Percentiles rank a stretch among this genome's conserved stretches.
phyloP scores from a whole-genome alignment of 2,329 filamentous ascomycete genomes.

The Geosmithia flava region DNA sequence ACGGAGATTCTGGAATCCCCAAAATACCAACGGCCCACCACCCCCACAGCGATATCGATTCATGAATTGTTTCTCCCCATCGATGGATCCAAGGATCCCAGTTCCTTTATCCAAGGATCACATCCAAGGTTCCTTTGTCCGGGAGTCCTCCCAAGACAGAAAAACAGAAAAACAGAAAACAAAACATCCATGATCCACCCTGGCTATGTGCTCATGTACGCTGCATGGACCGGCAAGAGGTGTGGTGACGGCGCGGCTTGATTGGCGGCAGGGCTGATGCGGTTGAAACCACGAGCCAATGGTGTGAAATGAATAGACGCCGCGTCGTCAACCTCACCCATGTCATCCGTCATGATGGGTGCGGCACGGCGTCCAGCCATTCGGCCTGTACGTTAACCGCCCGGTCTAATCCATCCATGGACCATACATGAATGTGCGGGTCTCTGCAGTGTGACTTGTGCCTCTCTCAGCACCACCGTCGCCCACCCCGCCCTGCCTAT shows the following conservation, averaged over 20 bases:
- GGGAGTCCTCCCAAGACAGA: neutral
- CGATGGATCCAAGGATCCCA: neutral
- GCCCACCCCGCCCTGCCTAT: neutral
- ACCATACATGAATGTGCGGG: neutral
- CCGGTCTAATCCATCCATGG: neutral
- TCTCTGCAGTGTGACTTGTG: neutral
- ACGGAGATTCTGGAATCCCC: too few species aligned
- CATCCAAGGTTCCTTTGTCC: neutral
- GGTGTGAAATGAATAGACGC: constrained; percentile 2
- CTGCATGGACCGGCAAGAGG: neutral
- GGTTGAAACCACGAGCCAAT: constrained; percentile 1
- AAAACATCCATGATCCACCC: neutral
- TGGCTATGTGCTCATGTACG: neutral
- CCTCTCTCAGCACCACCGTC: neutral
- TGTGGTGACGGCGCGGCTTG: neutral
- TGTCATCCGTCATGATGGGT: neutral
- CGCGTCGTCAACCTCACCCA: neutral
- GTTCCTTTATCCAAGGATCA: too few species aligned
- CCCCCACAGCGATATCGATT: neutral
- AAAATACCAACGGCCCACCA: neutral
- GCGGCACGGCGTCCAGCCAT: neutral
- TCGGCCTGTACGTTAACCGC: neutral
- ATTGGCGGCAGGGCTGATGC: neutral
- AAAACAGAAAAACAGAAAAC: neutral
- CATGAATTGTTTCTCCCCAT: too few species aligned